Conservation (phyloP, 495 filamentous ascomycete species). For the Alectoria sarmentosa region DNA sequence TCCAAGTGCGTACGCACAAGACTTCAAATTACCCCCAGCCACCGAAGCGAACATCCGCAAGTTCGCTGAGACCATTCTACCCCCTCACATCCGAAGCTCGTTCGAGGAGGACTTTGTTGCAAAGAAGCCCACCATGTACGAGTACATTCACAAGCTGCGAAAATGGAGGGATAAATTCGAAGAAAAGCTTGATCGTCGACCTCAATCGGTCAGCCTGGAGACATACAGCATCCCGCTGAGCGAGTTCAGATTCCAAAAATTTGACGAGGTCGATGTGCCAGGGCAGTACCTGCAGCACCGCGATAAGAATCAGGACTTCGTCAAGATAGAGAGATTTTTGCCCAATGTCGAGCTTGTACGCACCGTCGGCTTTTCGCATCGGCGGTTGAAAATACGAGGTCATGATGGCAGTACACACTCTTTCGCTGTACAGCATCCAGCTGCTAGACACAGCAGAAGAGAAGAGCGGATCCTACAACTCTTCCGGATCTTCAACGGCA, state of each 20-base stretch:
- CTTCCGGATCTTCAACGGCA: constrained; percentile 96
- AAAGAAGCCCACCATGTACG: constrained; percentile 89
- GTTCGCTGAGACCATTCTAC: constrained; percentile 93
- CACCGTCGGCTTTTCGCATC: constrained; percentile 79
- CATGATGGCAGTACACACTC: constrained; percentile 93
- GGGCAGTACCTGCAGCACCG: constrained; percentile 95
- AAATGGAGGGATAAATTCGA: constrained; percentile 98
- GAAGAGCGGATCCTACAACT: constrained; percentile 94
- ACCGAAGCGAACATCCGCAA: constrained; percentile 95
- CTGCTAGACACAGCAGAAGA: constrained; percentile 79
- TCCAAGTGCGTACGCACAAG: constrained; percentile 77
- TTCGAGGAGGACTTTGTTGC: constrained; percentile 95
- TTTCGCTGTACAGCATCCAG: constrained; percentile 93
- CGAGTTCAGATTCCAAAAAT: constrained; percentile 94
- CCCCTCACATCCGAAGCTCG: constrained; percentile 81
- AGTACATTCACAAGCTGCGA: constrained; percentile 95
- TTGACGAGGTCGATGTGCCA: constrained; percentile 96
- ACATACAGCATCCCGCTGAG: constrained; percentile 79
- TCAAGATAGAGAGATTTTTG: constrained; percentile 92
- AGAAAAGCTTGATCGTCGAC: constrained; percentile 89
- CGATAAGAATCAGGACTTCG: constrained; percentile 97
- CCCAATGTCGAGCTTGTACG: constrained; percentile 89
- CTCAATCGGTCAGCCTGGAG: constrained; percentile 63
- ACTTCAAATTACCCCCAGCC: constrained; percentile 79
- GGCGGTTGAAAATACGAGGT: constrained; percentile 91